A percentile compares a stretch with the other conserved stretches of the same genome.
Evolutionary conservation across 768 basidiomycete species (phyloP).

Genomic region (Kwoniella botswanensis): DNA sequence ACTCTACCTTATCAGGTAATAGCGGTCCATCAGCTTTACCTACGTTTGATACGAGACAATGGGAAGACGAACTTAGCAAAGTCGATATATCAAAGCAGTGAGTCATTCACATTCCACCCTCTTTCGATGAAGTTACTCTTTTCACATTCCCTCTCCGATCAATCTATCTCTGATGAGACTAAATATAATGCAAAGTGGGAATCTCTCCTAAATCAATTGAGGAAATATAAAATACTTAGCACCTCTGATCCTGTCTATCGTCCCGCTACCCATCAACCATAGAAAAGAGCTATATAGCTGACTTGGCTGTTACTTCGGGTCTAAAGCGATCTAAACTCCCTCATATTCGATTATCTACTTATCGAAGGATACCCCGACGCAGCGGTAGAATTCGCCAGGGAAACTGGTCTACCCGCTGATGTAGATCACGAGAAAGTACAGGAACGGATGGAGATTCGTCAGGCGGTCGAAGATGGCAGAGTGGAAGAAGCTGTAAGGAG

Average conservation of each 20-base stretch:
- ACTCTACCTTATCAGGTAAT: background rate
- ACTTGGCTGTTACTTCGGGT: conserved; percentile 7
- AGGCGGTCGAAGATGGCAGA: conserved; percentile 90
- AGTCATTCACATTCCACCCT: conserved; percentile 60
- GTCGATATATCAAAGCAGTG: conserved; percentile 87
- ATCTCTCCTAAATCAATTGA: conserved; percentile 89
- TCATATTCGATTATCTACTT: conserved; percentile 97
- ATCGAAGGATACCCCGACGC: conserved; percentile 97
- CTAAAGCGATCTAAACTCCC: conserved; percentile 83
- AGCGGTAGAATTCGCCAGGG: conserved; percentile 90
- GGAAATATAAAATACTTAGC: conserved; percentile 84
- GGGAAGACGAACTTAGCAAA: conserved; percentile 80
- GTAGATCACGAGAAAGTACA: conserved; percentile 92
- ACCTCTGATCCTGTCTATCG: conserved; percentile 49
- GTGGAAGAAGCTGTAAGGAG: conserved; percentile 93
- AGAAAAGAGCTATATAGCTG: conserved; percentile 45
- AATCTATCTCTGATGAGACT: conserved; percentile 61
- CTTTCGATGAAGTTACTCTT: too few species aligned
- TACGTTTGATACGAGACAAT: conserved; percentile 54
- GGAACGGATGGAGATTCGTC: conserved; percentile 90
- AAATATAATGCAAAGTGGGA: conserved; percentile 88
- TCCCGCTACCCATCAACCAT: conserved; percentile 8
- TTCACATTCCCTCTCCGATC: background rate
- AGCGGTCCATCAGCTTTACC: conserved; percentile 4
- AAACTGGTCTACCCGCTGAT: conserved; percentile 72